phyloP scores from a whole-genome alignment of 2,329 filamentous ascomycete species.

The Fusarium anthophilum region DNA sequence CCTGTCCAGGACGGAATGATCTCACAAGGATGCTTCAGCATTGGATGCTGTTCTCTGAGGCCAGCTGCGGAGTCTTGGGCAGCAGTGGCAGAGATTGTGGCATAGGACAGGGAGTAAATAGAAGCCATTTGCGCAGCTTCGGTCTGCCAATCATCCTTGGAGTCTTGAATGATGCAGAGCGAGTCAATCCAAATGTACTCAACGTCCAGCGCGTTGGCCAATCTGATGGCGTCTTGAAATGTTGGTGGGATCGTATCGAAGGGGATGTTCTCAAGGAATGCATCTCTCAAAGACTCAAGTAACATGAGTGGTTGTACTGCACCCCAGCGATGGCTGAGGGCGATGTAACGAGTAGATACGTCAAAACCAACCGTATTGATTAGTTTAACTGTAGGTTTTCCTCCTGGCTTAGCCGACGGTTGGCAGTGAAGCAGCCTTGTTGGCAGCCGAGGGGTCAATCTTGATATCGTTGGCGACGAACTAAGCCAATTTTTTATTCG shows the following conservation, averaged over 20 bases:
- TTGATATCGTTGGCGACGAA: neutral
- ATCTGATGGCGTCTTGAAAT: constrained; percentile 27
- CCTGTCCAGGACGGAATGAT: constrained; percentile 23
- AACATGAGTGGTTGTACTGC: constrained; percentile 21
- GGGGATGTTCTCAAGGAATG: constrained; percentile 4
- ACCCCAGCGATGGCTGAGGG: constrained; percentile 34
- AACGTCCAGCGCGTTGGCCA: constrained; percentile 7
- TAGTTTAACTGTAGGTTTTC: constrained; percentile 1
- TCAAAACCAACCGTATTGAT: neutral
- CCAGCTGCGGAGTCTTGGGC: constrained; percentile 25
- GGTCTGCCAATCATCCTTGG: constrained; percentile 27
- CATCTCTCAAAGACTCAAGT: neutral
- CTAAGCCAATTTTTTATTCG: constrained; percentile 19
- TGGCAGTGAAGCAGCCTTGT: constrained; percentile 23
- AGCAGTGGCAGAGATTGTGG: constrained; percentile 26
- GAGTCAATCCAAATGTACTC: constrained; percentile 35
- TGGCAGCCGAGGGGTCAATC: constrained; percentile 8
- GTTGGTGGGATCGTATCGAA: constrained; percentile 21
- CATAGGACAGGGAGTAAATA: constrained; percentile 26
- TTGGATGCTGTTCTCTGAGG: constrained; percentile 10
- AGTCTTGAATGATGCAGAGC: constrained; percentile 33
- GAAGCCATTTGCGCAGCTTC: constrained; percentile 33
- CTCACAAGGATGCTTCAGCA: constrained; percentile 25
- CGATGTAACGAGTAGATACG: constrained; percentile 14
- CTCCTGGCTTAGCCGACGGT: neutral